A percentile compares a stretch with the other conserved stretches of the same genome.
Conservation (phyloP, 2,329 filamentous ascomycete species). For the Orbilia brochopaga region DNA sequence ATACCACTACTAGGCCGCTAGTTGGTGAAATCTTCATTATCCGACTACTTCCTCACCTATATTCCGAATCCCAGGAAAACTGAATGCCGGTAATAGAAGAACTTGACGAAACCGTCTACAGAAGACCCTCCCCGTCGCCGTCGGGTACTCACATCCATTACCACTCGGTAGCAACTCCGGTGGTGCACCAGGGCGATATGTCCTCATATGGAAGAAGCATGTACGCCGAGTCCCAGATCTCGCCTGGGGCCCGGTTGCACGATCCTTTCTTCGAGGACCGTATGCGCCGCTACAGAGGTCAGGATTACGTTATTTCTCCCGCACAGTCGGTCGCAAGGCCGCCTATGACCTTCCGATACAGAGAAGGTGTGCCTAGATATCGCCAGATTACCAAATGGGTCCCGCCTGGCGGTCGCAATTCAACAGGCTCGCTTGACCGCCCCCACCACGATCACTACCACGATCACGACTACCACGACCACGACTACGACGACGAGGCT, state of each 20-base stretch:
- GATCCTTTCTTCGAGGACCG: slow-evolving; percentile 50
- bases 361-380: slow-evolving; percentile 40
- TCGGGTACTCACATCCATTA: slow-evolving; percentile 45
- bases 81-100: slow-evolving; percentile 51
- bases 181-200: slow-evolving; percentile 42
- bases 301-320: slow-evolving; percentile 44
- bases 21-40: slow-evolving; percentile 1
- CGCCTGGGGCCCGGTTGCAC: slow-evolving; percentile 29
- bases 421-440: slow-evolving; percentile 43
- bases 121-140: slow-evolving; percentile 30
- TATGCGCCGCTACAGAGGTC: slow-evolving; percentile 45
- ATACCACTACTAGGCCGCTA: too few species aligned
- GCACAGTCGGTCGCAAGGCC: slow-evolving; percentile 14
- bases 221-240: slow-evolving; percentile 46
- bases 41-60: neutral
- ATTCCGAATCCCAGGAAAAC: neutral
- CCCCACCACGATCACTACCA: slow-evolving; percentile 33
- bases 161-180: slow-evolving; percentile 35
- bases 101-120: slow-evolving; percentile 27
- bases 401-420: slow-evolving; percentile 35
- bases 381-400: slow-evolving; percentile 42
- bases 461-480: slow-evolving; percentile 38
- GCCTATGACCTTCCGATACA: slow-evolving; percentile 33
- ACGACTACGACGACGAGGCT: slow-evolving; percentile 43
- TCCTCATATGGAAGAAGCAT: slow-evolving; percentile 41